Evolutionary conservation across 164 flowering plant genomes (phyloP).

Genomic region (Annona squamosa): DNA sequence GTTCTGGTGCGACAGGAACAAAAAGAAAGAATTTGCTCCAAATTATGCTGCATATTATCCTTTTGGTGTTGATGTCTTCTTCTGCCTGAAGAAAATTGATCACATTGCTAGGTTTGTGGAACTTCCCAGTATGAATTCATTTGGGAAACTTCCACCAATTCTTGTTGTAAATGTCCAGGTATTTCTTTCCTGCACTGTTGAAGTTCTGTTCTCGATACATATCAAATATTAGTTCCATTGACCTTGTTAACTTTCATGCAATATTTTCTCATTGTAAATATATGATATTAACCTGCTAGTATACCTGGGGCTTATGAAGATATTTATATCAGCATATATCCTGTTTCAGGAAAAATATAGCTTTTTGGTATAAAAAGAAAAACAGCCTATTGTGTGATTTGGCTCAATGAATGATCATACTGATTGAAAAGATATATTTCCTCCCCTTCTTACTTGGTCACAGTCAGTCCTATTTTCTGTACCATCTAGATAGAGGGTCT

Average conservation of each 20-base stretch:
- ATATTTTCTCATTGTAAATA: too few relatives aligned
- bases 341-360: too few relatives aligned
- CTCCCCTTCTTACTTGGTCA: too few relatives aligned
- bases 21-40: constrained; percentile 84
- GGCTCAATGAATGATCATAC: too few relatives aligned
- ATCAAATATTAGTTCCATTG: neutral
- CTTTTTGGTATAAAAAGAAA: too few relatives aligned
- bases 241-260: neutral
- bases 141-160: constrained; percentile 65
- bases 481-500: too few relatives aligned
- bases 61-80: constrained; percentile 87
- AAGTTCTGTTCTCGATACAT: constrained; percentile 2
- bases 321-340: too few relatives aligned
- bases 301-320: too few relatives aligned
- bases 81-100: constrained; percentile 63
- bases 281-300: too few relatives aligned
- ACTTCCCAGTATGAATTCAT: constrained; percentile 46
- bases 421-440: too few relatives aligned
- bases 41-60: constrained; percentile 78
- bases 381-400: too few relatives aligned
- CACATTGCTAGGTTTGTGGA: constrained; percentile 90
- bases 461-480: too few relatives aligned
- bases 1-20: constrained; percentile 56
- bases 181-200: constrained; percentile 6
- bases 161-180: constrained; percentile 99